phyloP scores from a whole-genome alignment of 192 early-diverging fungal species.

The Coemansia sp. region DNA sequence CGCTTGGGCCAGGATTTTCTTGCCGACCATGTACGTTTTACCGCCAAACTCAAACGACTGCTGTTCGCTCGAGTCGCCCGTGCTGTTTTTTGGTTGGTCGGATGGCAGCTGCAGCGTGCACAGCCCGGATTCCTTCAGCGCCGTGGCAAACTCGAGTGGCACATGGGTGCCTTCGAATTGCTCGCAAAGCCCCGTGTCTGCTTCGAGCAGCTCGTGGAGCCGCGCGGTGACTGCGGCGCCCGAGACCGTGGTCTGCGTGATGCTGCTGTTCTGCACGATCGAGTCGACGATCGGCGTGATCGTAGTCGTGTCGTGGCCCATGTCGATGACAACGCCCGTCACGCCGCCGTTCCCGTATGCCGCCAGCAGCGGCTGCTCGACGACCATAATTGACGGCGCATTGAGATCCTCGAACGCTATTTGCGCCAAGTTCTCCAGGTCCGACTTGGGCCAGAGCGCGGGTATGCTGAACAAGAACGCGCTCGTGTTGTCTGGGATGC shows the following conservation, averaged over 20 bases:
- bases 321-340: slow-evolving; percentile 85
- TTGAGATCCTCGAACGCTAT: slow-evolving; percentile 94
- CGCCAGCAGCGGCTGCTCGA: slow-evolving; percentile 80
- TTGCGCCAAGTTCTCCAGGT: slow-evolving; percentile 77
- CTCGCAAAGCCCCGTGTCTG: slow-evolving; percentile 46
- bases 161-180: slow-evolving; percentile 52
- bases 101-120: slow-evolving; percentile 28
- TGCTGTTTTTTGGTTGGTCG: no score
- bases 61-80: slow-evolving; percentile 16
- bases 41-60: slow-evolving; percentile 60
- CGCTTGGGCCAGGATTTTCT: slow-evolving; percentile 18
- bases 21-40: slow-evolving; percentile 46
- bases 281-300: slow-evolving; percentile 82
- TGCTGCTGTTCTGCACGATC: slow-evolving; percentile 58
- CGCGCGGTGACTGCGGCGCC: slow-evolving; percentile 67
- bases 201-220: slow-evolving; percentile 60
- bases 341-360: slow-evolving; percentile 75
- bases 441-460: slow-evolving; percentile 74
- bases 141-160: slow-evolving; percentile 57
- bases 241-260: slow-evolving; percentile 63
- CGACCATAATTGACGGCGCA: slow-evolving; percentile 74
- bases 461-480: slow-evolving; percentile 80
- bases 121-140: slow-evolving; percentile 56
- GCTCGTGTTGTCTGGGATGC: slow-evolving; percentile 70
- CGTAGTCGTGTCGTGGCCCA: slow-evolving; percentile 83